Conservation (phyloP, 345 rosid genomes). For the Aquilaria yunnanensis region DNA sequence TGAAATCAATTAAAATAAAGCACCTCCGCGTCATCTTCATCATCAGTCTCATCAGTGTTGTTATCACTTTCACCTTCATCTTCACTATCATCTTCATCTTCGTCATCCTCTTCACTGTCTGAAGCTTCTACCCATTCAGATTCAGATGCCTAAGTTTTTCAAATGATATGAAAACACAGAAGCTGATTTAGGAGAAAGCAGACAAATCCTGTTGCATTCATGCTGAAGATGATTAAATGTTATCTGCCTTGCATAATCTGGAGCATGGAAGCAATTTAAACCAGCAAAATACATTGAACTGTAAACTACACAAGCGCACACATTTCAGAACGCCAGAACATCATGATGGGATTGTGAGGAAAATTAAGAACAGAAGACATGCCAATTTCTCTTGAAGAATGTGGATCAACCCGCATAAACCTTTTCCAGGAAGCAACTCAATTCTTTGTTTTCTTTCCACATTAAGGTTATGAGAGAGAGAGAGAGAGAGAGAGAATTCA, state of each 20-base stretch:
- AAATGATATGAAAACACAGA: constrained; percentile 10
- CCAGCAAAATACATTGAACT: neutral
- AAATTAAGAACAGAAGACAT: no score
- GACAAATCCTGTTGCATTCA: neutral
- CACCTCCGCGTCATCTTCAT: constrained; percentile 43
- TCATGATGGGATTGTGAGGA: neutral
- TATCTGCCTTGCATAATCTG: constrained; percentile 2
- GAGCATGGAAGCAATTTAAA: neutral
- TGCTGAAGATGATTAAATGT: constrained; percentile 7
- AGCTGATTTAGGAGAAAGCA: constrained; percentile 4
- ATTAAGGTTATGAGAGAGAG: constrained; percentile 1
- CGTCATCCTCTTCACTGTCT: constrained; percentile 76
- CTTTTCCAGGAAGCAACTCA: no score
- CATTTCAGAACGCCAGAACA: neutral
- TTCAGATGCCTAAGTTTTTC: constrained; percentile 61
- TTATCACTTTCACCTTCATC: constrained; percentile 51
- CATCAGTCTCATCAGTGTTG: constrained; percentile 46
- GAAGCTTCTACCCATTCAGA: constrained; percentile 88
- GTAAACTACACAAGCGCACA: neutral
- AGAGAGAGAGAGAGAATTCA: constrained; percentile 12
- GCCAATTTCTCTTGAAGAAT: no score
- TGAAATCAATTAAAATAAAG: constrained; percentile 10
- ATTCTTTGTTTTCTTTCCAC: no score
- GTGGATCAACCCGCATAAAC: no score
- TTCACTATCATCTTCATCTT: constrained; percentile 41